Evolutionary conservation across 2,329 filamentous ascomycete species (phyloP).

Genomic region (Pseudocercospora macadamiae): DNA sequence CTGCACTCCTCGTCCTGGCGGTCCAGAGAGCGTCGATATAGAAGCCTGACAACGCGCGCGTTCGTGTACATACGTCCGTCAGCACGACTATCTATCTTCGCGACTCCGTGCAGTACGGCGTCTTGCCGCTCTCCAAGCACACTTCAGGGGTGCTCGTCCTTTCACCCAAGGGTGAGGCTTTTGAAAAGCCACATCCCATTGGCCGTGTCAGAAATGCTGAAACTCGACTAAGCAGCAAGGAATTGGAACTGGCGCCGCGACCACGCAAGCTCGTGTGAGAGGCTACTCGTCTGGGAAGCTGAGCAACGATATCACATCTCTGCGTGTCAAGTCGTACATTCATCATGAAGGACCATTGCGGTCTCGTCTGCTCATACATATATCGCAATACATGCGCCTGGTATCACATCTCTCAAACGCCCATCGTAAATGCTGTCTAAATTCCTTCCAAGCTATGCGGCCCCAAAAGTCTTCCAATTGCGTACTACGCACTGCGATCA

Average conservation of each 20-base stretch:
- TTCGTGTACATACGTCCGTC: not conserved
- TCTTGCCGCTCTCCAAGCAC: constrained; percentile 1
- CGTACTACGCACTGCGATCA: not conserved
- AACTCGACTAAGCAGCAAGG: constrained; percentile 4
- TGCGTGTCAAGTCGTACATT: not conserved
- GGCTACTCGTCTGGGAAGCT: constrained; percentile 6
- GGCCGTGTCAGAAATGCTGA: not conserved
- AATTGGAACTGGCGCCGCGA: too few species aligned
- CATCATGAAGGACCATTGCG: not conserved
- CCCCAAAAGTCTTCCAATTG: not conserved
- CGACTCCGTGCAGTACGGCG: constrained; percentile 4
- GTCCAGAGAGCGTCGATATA: too few species aligned
- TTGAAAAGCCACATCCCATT: not conserved
- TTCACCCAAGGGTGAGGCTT: not conserved
- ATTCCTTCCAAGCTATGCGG: not conserved
- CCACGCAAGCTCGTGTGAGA: constrained; percentile 15
- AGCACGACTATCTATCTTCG: not conserved
- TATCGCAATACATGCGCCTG: constrained; percentile 4
- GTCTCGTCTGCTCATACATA: constrained; percentile 8
- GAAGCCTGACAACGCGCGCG: not conserved
- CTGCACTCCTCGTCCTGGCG: not conserved
- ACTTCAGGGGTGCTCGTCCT: not conserved
- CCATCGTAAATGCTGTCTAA: constrained; percentile 1
- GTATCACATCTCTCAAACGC: constrained; percentile 3
- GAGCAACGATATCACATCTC: constrained; percentile 6